Evolutionary conservation across 495 filamentous ascomycete genomes (phyloP).

Genomic region (Lophium mytilinum): DNA sequence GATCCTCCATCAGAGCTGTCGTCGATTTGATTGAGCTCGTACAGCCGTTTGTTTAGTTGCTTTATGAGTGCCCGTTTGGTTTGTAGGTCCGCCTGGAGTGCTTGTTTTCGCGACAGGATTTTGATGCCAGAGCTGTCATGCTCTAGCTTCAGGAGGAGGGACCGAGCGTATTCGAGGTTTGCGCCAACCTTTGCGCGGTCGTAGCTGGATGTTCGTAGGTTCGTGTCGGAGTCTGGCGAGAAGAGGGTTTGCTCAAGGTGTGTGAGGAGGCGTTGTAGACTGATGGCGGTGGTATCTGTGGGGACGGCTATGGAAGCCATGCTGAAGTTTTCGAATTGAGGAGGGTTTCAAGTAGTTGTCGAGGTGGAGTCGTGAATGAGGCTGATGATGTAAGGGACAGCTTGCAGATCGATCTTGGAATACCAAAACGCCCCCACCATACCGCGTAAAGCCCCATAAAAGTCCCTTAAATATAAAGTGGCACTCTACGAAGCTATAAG

Average conservation of each 20-base stretch:
- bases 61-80: constrained; percentile 50
- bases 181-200: constrained; percentile 61
- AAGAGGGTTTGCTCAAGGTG: constrained; percentile 68
- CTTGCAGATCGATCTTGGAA: too few species aligned
- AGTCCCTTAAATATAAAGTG: too few species aligned
- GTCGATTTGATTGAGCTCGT: constrained; percentile 49
- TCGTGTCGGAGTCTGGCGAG: constrained; percentile 53
- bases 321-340: too few species aligned
- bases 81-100: constrained; percentile 57
- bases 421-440: too few species aligned
- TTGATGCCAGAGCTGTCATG: constrained; percentile 60
- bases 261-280: constrained; percentile 63
- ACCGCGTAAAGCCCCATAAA: too few species aligned
- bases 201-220: constrained; percentile 54
- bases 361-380: too few species aligned
- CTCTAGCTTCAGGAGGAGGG: constrained; percentile 67
- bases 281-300: constrained; percentile 39
- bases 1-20: constrained; percentile 21
- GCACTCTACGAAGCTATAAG: too few species aligned
- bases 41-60: constrained; percentile 30
- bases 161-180: constrained; percentile 76
- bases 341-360: too few species aligned
- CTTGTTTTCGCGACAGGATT: constrained; percentile 54
- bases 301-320: too few species aligned
- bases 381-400: too few species aligned